A percentile compares a stretch with the other conserved stretches of the same genome.
Evolutionary conservation across 371 early-diverging fungal genomes (phyloP).

Genomic region (Syncephalastrum contaminatum): DNA sequence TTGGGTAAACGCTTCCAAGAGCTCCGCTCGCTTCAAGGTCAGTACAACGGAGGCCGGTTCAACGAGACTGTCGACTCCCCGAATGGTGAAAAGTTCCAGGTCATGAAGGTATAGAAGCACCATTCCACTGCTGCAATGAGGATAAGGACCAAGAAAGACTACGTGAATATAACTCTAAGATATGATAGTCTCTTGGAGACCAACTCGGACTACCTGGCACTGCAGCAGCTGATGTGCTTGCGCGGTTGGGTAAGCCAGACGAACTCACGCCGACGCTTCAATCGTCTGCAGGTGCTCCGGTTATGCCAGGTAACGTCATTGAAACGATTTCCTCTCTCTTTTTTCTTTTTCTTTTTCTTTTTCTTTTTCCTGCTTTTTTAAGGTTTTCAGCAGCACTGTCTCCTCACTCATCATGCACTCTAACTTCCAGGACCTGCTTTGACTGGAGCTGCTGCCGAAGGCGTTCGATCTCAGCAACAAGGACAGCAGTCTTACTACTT

Average conservation of each 20-base stretch:
- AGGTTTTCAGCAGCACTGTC: too few relatives aligned
- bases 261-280: constrained; percentile 41
- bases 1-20: constrained; percentile 37
- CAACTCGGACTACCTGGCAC: constrained; percentile 45
- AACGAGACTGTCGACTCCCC: constrained; percentile 51
- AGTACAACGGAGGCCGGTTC: constrained; percentile 53
- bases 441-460: constrained; percentile 7
- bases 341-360: too few relatives aligned
- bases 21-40: constrained; percentile 48
- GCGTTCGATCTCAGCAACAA: constrained; percentile 1
- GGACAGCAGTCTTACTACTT: constrained; percentile 39
- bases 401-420: constrained; percentile 2
- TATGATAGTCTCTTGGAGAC: constrained; percentile 33
- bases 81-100: constrained; percentile 54
- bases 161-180: not conserved
- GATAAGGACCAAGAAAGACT: not conserved
- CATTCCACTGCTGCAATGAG: too few relatives aligned
- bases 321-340: not conserved
- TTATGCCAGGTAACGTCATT: constrained; percentile 39
- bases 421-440: constrained; percentile 21
- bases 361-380: not conserved
- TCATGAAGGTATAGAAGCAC: constrained; percentile 35
- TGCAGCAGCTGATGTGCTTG: constrained; percentile 38
- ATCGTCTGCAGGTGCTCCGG: constrained; percentile 19
- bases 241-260: constrained; percentile 56